phyloP scores from a whole-genome alignment of 1,284 basidiomycete genomes.

The Ceratobasidium papillatum region DNA sequence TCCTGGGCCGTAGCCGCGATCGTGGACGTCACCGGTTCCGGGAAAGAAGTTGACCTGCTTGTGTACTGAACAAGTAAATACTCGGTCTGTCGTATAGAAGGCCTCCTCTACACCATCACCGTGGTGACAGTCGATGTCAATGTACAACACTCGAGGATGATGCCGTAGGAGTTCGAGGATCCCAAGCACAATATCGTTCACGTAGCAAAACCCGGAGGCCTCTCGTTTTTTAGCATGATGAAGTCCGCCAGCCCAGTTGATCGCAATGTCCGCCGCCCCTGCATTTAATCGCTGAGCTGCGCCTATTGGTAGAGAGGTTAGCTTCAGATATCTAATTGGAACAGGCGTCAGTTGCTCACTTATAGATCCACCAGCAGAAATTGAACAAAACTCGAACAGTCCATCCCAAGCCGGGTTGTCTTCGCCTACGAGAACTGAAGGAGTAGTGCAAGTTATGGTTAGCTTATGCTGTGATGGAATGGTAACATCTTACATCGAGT shows the following conservation, averaged over 20 bases:
- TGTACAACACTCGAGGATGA: conserved; percentile 90
- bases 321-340: not conserved
- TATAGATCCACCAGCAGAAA: conserved; percentile 94
- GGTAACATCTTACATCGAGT: conserved; percentile 72
- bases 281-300: conserved; percentile 84
- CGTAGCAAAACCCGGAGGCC: conserved; percentile 96
- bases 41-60: conserved; percentile 91
- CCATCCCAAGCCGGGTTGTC: conserved; percentile 98
- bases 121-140: conserved; percentile 98
- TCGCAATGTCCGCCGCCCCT: conserved; percentile 88
- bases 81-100: conserved; percentile 96
- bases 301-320: conserved; percentile 55
- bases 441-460: not conserved
- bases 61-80: conserved; percentile 97
- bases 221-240: conserved; percentile 99
- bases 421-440: conserved; percentile 83
- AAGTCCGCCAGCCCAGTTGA: conserved; percentile 98
- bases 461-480: not conserved
- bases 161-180: conserved; percentile 84
- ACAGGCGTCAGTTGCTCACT: conserved; percentile 55
- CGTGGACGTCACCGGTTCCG: conserved; percentile 88
- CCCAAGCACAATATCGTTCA: conserved; percentile 94
- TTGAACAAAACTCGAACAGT: conserved; percentile 95
- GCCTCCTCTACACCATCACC: conserved; percentile 99
- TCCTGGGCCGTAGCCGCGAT: conserved; percentile 86